These are phyloP conservation scores for Anthostomella pinea DNA, from an alignment of 2,329 filamentous ascomycete genomes.

Conservation along the genomic window DNA sequence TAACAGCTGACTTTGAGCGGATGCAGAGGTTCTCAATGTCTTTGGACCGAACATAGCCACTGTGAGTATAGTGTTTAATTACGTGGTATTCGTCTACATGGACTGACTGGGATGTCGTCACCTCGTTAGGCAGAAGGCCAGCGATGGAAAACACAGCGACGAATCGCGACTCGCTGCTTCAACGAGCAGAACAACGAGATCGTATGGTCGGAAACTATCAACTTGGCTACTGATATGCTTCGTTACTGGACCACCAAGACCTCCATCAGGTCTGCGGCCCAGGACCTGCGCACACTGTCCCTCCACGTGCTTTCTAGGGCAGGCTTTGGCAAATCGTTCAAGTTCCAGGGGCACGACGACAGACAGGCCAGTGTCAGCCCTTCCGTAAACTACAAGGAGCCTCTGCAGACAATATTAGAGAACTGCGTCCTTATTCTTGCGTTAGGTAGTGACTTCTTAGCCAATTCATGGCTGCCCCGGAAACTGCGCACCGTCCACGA, in stretches of 20 bases:
- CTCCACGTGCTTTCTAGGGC: constrained; percentile 28
- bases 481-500: constrained; percentile 17
- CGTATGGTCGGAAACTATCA: constrained; percentile 28
- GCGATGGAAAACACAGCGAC: constrained; percentile 24
- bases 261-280: constrained; percentile 17
- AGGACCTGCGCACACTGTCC: constrained; percentile 28
- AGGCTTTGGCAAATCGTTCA: constrained; percentile 31
- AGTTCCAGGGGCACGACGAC: constrained; percentile 29
- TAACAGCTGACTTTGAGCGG: not conserved
- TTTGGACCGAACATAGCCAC: constrained; percentile 21
- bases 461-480: constrained; percentile 19
- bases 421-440: constrained; percentile 31
- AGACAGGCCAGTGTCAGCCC: constrained; percentile 6
- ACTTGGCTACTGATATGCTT: constrained; percentile 26
- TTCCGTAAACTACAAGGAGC: constrained; percentile 26
- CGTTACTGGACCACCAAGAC: constrained; percentile 24
- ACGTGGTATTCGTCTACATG: no score
- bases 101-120: no score
- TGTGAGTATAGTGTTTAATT: constrained; percentile 5
- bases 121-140: constrained; percentile 18
- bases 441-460: constrained; percentile 24
- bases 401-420: constrained; percentile 28
- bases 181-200: constrained; percentile 29
- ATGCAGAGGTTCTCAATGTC: constrained; percentile 14
- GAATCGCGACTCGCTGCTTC: constrained; percentile 25